Conservation (phyloP, 179 eudicot species). For the Drosera spatulata region DNA sequence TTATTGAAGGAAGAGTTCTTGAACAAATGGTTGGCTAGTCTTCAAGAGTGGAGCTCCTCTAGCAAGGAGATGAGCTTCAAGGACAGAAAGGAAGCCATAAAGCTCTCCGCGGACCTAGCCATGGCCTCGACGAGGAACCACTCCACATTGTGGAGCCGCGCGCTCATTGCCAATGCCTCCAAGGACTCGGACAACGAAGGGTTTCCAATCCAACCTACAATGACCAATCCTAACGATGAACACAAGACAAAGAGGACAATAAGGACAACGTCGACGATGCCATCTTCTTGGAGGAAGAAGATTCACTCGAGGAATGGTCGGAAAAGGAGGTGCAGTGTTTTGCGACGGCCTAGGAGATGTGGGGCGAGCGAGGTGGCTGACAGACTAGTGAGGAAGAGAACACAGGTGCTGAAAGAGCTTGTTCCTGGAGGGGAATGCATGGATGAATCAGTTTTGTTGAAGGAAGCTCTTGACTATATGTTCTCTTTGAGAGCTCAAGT, state of each 20-base stretch:
- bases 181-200: not conserved
- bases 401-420: not conserved
- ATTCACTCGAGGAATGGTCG: not conserved
- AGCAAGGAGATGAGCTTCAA: slow-evolving; percentile 21
- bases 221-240: not conserved
- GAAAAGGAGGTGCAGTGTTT: not conserved
- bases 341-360: not conserved
- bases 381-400: not conserved
- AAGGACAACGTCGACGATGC: not conserved
- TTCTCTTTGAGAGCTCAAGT: not conserved
- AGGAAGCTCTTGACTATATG: not conserved
- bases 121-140: too few species aligned
- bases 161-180: slow-evolving; percentile 23
- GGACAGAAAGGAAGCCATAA: slow-evolving; percentile 29
- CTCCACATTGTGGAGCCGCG: slow-evolving; percentile 27
- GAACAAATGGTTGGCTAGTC: slow-evolving; percentile 39
- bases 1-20: slow-evolving; percentile 15
- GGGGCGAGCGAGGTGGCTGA: not conserved
- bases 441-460: not conserved
- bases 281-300: not conserved
- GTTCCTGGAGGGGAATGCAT: not conserved
- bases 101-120: too few species aligned
- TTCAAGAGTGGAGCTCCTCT: slow-evolving; percentile 17
- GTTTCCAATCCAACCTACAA: too few species aligned
- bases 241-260: not conserved